These are phyloP conservation scores for Cercophora scortea DNA, from an alignment of 495 filamentous ascomycete species.

Conservation along the genomic window DNA sequence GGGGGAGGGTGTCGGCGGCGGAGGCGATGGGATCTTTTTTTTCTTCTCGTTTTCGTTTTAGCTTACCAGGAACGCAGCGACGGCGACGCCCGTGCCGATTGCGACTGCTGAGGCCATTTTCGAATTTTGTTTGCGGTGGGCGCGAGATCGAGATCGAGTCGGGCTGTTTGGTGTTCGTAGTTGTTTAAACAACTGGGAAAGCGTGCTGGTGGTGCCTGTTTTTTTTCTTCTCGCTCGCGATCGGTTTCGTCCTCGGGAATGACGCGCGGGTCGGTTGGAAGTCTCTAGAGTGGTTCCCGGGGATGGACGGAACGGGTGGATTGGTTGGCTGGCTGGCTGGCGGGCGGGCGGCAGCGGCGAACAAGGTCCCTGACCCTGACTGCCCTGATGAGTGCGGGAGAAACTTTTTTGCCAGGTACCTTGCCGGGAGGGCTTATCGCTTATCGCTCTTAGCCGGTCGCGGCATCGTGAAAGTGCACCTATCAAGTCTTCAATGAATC, in stretches of 20 bases:
- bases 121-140: not conserved
- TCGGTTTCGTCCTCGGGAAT: not conserved
- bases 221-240: not conserved
- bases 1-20: not conserved
- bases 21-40: not conserved
- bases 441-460: too few relatives aligned
- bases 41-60: not conserved
- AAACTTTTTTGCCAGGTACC: too few relatives aligned
- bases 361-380: too few relatives aligned
- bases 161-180: not conserved
- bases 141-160: too few relatives aligned
- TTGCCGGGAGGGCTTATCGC: too few relatives aligned
- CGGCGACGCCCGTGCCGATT: constrained; percentile 69
- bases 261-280: not conserved
- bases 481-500: too few relatives aligned
- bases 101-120: constrained; percentile 68
- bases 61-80: constrained; percentile 69
- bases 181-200: not conserved
- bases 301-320: not conserved
- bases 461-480: too few relatives aligned
- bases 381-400: too few relatives aligned
- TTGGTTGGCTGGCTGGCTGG: not conserved
- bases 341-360: not conserved
- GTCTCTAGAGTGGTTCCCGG: constrained; percentile 2
- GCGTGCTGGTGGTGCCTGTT: too few relatives aligned